phyloP scores from a whole-genome alignment of 2,329 filamentous ascomycete species.

The Tolypocladium ovalisporum region DNA sequence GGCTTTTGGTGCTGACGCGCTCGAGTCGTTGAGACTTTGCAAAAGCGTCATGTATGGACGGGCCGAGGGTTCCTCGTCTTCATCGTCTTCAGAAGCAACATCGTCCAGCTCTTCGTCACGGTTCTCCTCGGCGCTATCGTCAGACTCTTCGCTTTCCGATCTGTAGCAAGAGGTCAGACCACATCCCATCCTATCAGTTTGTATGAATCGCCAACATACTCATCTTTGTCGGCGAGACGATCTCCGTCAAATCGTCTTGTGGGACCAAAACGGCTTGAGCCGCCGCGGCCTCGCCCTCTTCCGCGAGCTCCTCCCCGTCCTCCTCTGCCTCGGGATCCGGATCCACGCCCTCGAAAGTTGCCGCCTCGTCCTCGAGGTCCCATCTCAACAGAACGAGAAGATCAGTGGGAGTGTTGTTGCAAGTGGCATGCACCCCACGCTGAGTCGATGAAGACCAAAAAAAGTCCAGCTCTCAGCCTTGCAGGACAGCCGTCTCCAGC shows the following conservation, averaged over 20 bases:
- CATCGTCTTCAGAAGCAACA: conserved; percentile 31
- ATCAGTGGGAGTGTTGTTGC: not conserved
- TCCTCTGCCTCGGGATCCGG: conserved; percentile 15
- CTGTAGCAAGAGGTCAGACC: not conserved
- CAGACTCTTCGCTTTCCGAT: conserved; percentile 12
- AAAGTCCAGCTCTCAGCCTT: conserved; percentile 17
- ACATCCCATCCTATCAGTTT: too few species aligned
- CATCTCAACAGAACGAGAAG: conserved; percentile 15
- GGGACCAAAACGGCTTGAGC: conserved; percentile 24
- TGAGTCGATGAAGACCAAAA: not conserved
- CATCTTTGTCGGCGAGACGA: conserved; percentile 23
- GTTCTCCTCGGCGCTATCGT: conserved; percentile 13
- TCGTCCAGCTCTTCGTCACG: conserved; percentile 27
- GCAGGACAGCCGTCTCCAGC: conserved; percentile 18
- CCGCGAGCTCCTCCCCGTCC: conserved; percentile 9
- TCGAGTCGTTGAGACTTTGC: conserved; percentile 40
- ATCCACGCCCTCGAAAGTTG: conserved; percentile 19
- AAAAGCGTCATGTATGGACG: conserved; percentile 48
- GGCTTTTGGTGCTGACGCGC: conserved; percentile 25
- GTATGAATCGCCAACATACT: conserved; percentile 14
- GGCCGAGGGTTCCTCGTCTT: conserved; percentile 28
- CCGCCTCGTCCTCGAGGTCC: conserved; percentile 23
- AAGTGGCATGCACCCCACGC: not conserved
- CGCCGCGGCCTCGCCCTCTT: conserved; percentile 16
- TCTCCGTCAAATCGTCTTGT: conserved; percentile 23